Base-by-base conservation (phyloP, 352 stramenopile genomes). In the Pythium dissotocum region DNA sequence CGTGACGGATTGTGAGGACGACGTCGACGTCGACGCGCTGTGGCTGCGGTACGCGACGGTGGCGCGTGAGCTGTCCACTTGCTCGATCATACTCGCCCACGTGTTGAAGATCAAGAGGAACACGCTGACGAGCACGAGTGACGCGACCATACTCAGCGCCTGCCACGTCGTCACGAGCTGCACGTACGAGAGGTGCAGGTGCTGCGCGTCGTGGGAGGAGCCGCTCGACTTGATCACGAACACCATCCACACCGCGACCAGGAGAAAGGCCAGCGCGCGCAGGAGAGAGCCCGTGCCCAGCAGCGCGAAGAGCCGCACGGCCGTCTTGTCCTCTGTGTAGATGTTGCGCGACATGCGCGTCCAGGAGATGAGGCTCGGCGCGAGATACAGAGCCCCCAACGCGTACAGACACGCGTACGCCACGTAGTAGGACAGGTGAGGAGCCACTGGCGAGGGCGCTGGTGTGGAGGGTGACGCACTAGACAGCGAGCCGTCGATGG, bases 71-170 rank as follows among this genome's bases (percentile, higher is more conserved):
- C 61, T 72, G 16, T 72, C 73, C 36, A 89, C 81, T 35, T 80
- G 76, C 59, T 87, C 81, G 63, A 89, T 78, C 78, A 89, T 89
- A 52, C 76, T 69, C 3, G 81, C 81, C 79, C 81, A 89, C 42
- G 81, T 89, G 55, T 86, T 87, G 64, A 89, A 86, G 36, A 89
- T 73, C 30, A 89, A 57, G 36, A 89, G 63, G 63, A 89, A 86
- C 26, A 87, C 79, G 30, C 76, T 69, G 44, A 77, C 74, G 21
- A 89, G 71, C 38, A 79, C 72, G 14, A 83, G 63, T 1, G 81
- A 79, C 10, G 67, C 77, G 10, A 80, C 55, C 61, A 83, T 78
- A 24, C 79, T 73, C 21, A 89, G 67, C 8, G 77, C 58, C 38
- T 89, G 77, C 81, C 81, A 89, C 36, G 79, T 51, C 32, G 83